Percentiles rank a stretch among this genome's conserved stretches.
These are phyloP conservation scores for Eimeria praecox DNA, from an alignment of 169 alveolate species.

Conservation along the genomic window DNA sequence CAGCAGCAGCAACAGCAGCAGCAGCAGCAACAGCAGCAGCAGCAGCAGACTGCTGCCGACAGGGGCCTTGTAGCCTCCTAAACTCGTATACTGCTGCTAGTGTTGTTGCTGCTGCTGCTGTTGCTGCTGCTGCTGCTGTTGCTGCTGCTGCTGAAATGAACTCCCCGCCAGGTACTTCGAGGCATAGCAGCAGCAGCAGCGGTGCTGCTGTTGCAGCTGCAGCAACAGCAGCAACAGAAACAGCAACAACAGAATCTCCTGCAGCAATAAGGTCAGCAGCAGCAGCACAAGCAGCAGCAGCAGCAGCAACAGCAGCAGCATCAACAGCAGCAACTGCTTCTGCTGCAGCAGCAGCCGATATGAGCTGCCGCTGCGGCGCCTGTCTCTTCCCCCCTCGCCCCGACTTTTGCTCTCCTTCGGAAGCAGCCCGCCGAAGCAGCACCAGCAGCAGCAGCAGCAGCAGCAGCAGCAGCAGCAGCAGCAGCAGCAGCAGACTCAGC, in stretches of 20 bases:
- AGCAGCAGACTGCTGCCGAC: too few relatives aligned
- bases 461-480: background rate
- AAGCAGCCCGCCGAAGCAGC: background rate
- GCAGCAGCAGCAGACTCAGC: background rate
- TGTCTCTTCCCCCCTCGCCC: background rate
- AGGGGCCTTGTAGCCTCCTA: background rate
- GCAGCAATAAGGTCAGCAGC: too few relatives aligned
- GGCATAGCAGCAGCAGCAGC: background rate
- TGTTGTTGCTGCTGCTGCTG: too few relatives aligned
- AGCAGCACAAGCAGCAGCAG: too few relatives aligned
- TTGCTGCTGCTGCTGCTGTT: too few relatives aligned
- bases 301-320: slow-evolving; percentile 31
- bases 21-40: slow-evolving; percentile 34
- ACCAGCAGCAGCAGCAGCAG: too few relatives aligned
- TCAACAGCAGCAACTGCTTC: background rate
- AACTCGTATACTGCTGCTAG: background rate
- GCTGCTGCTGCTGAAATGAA: too few relatives aligned
- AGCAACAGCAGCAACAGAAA: too few relatives aligned
- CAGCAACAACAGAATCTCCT: too few relatives aligned
- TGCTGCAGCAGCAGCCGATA: background rate
- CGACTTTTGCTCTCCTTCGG: slow-evolving; percentile 5
- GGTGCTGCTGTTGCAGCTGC: too few relatives aligned
- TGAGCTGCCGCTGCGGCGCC: slow-evolving; percentile 18
- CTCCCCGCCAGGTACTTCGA: too few relatives aligned
- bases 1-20: background rate